Evolutionary conservation across 495 filamentous ascomycete species (phyloP).

Genomic region (Cercophora scortea): DNA sequence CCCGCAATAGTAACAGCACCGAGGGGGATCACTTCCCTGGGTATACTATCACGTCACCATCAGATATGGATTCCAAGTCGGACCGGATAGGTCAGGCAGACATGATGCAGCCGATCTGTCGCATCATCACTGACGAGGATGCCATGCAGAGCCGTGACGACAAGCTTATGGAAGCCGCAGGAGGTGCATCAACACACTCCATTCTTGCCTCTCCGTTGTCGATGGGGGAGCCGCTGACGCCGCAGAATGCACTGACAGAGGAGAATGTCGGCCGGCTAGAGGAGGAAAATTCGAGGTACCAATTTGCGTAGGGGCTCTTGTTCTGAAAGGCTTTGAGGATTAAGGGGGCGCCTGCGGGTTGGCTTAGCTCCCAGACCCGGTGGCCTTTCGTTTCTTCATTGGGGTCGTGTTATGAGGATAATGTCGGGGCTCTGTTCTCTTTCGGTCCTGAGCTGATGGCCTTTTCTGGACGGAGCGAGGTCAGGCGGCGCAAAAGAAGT

Average conservation of each 20-base stretch:
- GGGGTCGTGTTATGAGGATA: too few relatives aligned
- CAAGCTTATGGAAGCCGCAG: slow-evolving; percentile 30
- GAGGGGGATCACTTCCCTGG: slow-evolving; percentile 3
- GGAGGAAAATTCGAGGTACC: not conserved
- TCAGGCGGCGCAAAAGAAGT: too few relatives aligned
- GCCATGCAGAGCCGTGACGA: slow-evolving; percentile 25
- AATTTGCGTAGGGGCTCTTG: too few relatives aligned
- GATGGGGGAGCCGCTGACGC: not conserved
- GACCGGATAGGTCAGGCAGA: not conserved
- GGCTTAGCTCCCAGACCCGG: too few relatives aligned
- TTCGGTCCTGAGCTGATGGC: too few relatives aligned
- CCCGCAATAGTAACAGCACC: not conserved
- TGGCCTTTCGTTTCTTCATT: too few relatives aligned
- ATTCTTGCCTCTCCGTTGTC: slow-evolving; percentile 4
- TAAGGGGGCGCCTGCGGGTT: too few relatives aligned
- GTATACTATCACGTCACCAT: not conserved
- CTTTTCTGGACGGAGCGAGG: too few relatives aligned
- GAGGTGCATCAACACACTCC: slow-evolving; percentile 10
- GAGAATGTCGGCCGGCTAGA: slow-evolving; percentile 28
- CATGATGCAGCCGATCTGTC: slow-evolving; percentile 14
- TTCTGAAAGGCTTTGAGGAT: too few relatives aligned
- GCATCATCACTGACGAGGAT: slow-evolving; percentile 17
- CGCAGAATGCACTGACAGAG: slow-evolving; percentile 25
- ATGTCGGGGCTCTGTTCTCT: too few relatives aligned
- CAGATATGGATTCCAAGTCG: not conserved